Percentiles rank a stretch among this genome's conserved stretches.
Evolutionary conservation across 2,329 filamentous ascomycete genomes (phyloP).

Genomic region (Colletotrichum eleusines): DNA sequence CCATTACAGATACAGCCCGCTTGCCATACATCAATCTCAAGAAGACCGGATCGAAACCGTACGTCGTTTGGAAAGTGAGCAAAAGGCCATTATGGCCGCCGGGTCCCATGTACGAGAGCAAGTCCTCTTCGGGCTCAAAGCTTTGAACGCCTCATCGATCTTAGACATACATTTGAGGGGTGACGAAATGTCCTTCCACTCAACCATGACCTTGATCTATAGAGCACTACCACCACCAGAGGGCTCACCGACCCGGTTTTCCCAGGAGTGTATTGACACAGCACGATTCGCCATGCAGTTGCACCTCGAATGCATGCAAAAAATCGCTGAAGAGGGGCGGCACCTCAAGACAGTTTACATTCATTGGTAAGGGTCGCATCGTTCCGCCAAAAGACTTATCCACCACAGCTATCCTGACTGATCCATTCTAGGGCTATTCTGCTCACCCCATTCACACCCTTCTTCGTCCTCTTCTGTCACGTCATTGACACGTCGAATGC

Average conservation of each 20-base stretch:
- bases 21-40: constrained; percentile 56
- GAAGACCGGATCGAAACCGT: constrained; percentile 57
- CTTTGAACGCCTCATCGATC: constrained; percentile 54
- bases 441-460: constrained; percentile 69
- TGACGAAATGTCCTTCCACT: constrained; percentile 62
- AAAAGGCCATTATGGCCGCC: constrained; percentile 52
- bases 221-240: constrained; percentile 62
- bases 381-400: not conserved
- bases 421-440: constrained; percentile 61
- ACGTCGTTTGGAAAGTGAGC: constrained; percentile 53
- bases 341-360: constrained; percentile 61
- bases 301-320: constrained; percentile 59
- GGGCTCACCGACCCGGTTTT: constrained; percentile 58
- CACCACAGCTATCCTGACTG: constrained; percentile 39
- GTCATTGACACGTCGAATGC: constrained; percentile 66
- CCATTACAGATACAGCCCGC: constrained; percentile 61
- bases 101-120: constrained; percentile 52
- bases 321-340: constrained; percentile 51
- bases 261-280: constrained; percentile 61
- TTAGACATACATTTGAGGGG: constrained; percentile 59
- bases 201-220: constrained; percentile 64
- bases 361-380: constrained; percentile 58
- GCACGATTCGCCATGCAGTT: constrained; percentile 62
- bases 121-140: constrained; percentile 53
- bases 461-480: constrained; percentile 70